Conservation (phyloP, 352 stramenopile species). For the Phytophthora tubulina region DNA sequence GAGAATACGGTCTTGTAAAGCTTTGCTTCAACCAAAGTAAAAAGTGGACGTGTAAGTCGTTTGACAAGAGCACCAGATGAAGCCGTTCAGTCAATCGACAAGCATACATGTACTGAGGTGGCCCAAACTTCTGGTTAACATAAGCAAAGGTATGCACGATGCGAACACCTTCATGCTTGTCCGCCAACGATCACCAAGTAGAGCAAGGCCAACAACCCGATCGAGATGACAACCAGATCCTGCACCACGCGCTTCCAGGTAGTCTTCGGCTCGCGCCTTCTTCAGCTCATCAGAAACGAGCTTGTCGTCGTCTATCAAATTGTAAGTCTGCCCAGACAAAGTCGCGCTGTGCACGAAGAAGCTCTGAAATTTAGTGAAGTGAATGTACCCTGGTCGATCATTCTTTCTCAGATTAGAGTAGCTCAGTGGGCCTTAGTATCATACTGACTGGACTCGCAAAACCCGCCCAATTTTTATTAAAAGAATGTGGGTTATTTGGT, state of each 20-base stretch:
- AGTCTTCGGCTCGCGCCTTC: background rate
- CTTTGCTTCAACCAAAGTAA: background rate
- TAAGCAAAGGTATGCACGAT: background rate
- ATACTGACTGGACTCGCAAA: too few species aligned
- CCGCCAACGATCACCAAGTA: background rate
- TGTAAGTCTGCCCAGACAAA: background rate
- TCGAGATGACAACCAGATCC: background rate
- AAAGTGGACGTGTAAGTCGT: conserved; percentile 5
- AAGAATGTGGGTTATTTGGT: too few species aligned
- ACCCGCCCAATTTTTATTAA: too few species aligned
- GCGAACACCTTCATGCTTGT: background rate
- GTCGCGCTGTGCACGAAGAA: too few species aligned
- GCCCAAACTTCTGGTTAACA: background rate
- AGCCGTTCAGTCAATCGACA: background rate
- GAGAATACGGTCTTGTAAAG: conserved; percentile 43
- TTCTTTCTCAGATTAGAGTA: too few species aligned
- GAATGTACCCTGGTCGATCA: too few species aligned
- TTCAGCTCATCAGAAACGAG: background rate
- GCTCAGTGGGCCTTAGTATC: too few species aligned
- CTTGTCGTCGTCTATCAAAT: background rate
- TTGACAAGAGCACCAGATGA: background rate
- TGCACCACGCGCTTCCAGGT: background rate
- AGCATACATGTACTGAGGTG: background rate
- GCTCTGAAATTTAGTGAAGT: too few species aligned
- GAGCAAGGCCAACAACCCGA: background rate